These are phyloP conservation scores for Penicillium lividum DNA, from an alignment of 495 filamentous ascomycete species.

Conservation along the genomic window DNA sequence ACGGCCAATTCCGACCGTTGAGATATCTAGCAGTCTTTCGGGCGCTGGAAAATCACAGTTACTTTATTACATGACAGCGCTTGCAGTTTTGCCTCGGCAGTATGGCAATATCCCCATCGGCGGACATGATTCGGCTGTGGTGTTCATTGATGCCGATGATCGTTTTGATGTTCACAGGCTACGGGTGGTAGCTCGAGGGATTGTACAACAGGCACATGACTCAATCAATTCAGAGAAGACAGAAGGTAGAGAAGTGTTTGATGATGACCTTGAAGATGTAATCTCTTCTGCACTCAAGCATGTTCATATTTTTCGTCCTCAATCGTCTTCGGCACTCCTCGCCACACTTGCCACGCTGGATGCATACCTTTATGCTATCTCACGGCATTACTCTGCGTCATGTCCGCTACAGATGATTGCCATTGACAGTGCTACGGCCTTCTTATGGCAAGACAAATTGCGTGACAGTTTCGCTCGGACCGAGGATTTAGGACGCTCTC, in stretches of 20 bases:
- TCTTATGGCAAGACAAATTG: constrained; percentile 58
- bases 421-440: constrained; percentile 57
- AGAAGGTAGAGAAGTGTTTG: constrained; percentile 9
- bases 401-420: constrained; percentile 51
- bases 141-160: constrained; percentile 69
- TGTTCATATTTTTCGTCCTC: constrained; percentile 57
- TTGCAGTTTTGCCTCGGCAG: constrained; percentile 55
- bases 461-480: constrained; percentile 47
- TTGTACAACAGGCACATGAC: constrained; percentile 22
- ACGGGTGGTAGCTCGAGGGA: constrained; percentile 33
- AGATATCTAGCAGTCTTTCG: constrained; percentile 56
- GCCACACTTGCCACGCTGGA: constrained; percentile 51
- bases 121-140: constrained; percentile 60
- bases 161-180: constrained; percentile 66
- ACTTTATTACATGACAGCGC: constrained; percentile 65
- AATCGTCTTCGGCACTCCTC: constrained; percentile 52
- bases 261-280: constrained; percentile 28
- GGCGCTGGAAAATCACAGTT: constrained; percentile 65
- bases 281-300: constrained; percentile 43
- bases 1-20: constrained; percentile 49
- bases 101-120: constrained; percentile 30
- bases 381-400: constrained; percentile 48
- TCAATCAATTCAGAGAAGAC: not conserved
- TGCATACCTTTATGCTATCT: constrained; percentile 51
- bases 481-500: constrained; percentile 38